Percentiles rank a stretch among this genome's conserved stretches.
Conservation (phyloP, 2,329 filamentous ascomycete genomes). For the Rhexocercosporidium sp. region DNA sequence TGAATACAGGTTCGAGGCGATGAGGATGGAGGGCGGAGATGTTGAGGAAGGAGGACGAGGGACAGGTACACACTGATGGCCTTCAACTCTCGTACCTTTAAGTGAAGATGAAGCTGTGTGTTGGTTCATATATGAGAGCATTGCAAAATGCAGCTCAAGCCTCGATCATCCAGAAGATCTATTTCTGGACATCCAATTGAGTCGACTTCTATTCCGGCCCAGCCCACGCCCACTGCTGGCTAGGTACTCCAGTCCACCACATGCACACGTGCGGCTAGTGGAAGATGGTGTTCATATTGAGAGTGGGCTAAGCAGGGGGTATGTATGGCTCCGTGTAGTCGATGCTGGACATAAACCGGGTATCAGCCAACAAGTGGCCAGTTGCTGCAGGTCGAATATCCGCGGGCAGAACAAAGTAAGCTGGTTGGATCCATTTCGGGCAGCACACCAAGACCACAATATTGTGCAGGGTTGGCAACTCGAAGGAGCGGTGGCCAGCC, state of each 20-base stretch:
- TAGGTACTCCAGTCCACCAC: constrained; percentile 30
- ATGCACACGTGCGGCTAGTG: constrained; percentile 42
- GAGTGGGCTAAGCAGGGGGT: constrained; percentile 20
- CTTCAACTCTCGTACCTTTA: constrained; percentile 35
- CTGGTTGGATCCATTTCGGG: constrained; percentile 27
- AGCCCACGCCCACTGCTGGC: constrained; percentile 40
- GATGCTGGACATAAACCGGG: constrained; percentile 23
- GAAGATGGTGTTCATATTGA: constrained; percentile 26
- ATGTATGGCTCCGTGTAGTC: constrained; percentile 24
- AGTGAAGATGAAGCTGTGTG: constrained; percentile 30
- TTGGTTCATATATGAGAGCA: constrained; percentile 40
- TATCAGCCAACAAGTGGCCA: constrained; percentile 19
- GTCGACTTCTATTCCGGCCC: constrained; percentile 47
- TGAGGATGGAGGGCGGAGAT: constrained; percentile 33
- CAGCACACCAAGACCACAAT: constrained; percentile 27
- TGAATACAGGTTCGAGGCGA: constrained; percentile 35
- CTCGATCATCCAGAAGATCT: constrained; percentile 48
- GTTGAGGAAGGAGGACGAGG: constrained; percentile 29
- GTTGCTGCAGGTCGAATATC: constrained; percentile 15
- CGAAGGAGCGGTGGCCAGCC: constrained; percentile 30
- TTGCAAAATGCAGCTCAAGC: constrained; percentile 31
- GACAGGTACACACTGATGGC: constrained; percentile 34
- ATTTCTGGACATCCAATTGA: constrained; percentile 46
- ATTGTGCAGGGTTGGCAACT: constrained; percentile 27
- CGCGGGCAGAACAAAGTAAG: constrained; percentile 20